A percentile compares a stretch with the other conserved stretches of the same genome.
phyloP scores from a whole-genome alignment of 352 stramenopile species.

The Pythium volutum region DNA sequence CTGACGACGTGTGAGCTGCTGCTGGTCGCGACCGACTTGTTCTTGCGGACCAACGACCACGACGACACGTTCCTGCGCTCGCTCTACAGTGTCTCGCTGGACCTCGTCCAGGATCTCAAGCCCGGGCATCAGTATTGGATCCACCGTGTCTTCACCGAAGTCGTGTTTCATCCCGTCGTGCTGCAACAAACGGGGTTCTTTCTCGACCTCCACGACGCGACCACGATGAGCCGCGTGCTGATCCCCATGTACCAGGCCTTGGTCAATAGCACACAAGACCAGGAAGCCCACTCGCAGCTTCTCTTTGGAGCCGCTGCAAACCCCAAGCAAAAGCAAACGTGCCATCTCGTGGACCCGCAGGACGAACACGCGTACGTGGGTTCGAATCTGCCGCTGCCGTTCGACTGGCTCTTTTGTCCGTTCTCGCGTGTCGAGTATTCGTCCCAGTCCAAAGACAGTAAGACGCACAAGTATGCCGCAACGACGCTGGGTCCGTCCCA shows the following conservation, averaged over 20 bases:
- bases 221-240: conserved; percentile 46
- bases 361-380: conserved; percentile 46
- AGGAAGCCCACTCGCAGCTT: conserved; percentile 47
- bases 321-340: conserved; percentile 41
- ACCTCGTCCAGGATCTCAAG: conserved; percentile 37
- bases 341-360: conserved; percentile 55
- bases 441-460: conserved; percentile 23
- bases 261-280: conserved; percentile 48
- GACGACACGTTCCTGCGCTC: conserved; percentile 34
- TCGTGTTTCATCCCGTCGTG: conserved; percentile 47
- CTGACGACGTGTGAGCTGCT: conserved; percentile 20
- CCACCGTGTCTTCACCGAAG: conserved; percentile 35
- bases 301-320: conserved; percentile 26
- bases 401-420: conserved; percentile 68
- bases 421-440: conserved; percentile 66
- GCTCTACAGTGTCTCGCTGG: conserved; percentile 40
- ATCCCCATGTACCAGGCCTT: conserved; percentile 69
- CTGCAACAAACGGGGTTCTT: conserved; percentile 48
- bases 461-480: conserved; percentile 11
- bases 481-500: conserved; percentile 29
- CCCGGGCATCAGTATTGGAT: conserved; percentile 52
- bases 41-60: conserved; percentile 15
- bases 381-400: conserved; percentile 59
- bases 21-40: conserved; percentile 11
- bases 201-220: conserved; percentile 34